Base-by-base conservation (phyloP, 352 stramenopile genomes). In the Phytophthora crassamura region DNA sequence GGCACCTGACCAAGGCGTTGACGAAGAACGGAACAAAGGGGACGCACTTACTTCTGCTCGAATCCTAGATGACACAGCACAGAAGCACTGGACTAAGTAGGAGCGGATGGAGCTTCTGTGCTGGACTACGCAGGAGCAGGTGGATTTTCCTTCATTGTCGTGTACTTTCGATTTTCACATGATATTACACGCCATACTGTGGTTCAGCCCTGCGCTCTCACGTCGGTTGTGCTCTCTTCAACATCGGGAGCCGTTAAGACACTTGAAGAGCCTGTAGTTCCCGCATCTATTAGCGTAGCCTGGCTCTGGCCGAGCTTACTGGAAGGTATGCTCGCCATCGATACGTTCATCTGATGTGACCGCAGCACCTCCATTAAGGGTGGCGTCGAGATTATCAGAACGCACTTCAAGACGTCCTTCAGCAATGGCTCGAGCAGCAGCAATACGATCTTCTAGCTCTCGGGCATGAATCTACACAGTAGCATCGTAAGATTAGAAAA, bases 371-470 rank as follows among this genome's bases (percentile, higher is more conserved):
- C 48, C 66, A 53, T 73, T 72, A 3, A 36, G 45, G 7, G 59
- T 36, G 56, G 53, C 20, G 46, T 62, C 57, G n/a, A 48, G 32
- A 40, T 61, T 69, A 36, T 62, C 43, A 14, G 49, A 28, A 50
- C n/a, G 41, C 42, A n/a, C 25, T 36, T 69, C 50, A 6, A 34
- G 32, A 22, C 18, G 34, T 34, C 18, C 33, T 50, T 61, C 53
- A 35, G 36, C 34, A 16, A 34, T 43, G 18, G 47, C 32, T 49
- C 57, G 22, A 22, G 45, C 30, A 20, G 50, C 49, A 4, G 55
- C 41, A 48, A 74, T 62, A 33, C 53, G 58, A 42, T 67, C 64
- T 49, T 82, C 73, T 43, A 84, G 50, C 25, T 80, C 70, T 41
- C 77, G 70, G 14, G 69, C 58, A 66, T 70, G 60, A 39, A 61